Evolutionary conservation across 371 early-diverging fungal genomes (phyloP), one percentile per base, ranked within the genome.

Genomic region (Rhizopus delemar): DNA sequence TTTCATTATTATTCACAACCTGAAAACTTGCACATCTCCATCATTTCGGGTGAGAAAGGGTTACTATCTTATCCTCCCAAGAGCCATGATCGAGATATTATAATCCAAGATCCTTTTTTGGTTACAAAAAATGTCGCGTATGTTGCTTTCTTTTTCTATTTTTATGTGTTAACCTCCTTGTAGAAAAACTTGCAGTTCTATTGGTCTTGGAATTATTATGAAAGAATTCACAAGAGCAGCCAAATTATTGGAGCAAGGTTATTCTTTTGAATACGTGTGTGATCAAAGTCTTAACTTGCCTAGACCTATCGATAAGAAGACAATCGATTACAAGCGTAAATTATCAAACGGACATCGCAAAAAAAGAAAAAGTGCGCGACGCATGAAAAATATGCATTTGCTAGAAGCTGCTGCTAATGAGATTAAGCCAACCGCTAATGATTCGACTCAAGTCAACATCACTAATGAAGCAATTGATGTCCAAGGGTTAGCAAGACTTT

Each of bases 1-100:
- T 90, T 88, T 63, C 69, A 70, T 12, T 73, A 78, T 73, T 66
- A 86, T 79, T 31, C 65, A 65, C 51, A 76, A 74, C 28, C 83
- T 86, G 50, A 62, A 75, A 58, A 65, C 83, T 33, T 39, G 31
- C 9, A 15, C 0, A 28, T 63, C 0, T 63, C 64, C 2, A 57
- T 59, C 13, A 38, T 58, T 7, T 15, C 48, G 6, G 82, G 57
- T 59, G 65, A 7, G 39, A 67, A 38, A 39, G 66, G 15, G 83
- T 86, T 32, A 78, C 35, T 28, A 5, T 12, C 29, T 2, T 16
- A 46, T 8, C 53, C 46, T 29, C 13, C 31, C 13, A 11, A 31
- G 34, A 34, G 32, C 0, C 32, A 35, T 5, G 36, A 43, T 7
- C 36, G 46, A 12, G 5, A 6, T 7, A 36, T 59, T 13, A 45